These are phyloP conservation scores for Chrysanthemum seticuspe DNA, from an alignment of 129 eudicot species.

Conservation along the genomic window DNA sequence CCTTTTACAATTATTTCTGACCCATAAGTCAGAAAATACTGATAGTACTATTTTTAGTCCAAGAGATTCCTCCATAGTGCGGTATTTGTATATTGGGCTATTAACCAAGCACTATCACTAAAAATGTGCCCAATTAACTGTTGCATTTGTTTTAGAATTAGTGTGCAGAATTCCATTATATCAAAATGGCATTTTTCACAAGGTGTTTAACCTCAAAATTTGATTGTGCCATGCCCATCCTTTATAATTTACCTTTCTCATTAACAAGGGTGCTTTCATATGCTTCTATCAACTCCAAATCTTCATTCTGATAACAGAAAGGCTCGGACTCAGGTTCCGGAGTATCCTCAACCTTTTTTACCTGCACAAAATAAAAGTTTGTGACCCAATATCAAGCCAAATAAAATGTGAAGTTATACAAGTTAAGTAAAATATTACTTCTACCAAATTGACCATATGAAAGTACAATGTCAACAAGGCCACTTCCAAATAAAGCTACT, in stretches of 20 bases:
- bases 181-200: background rate
- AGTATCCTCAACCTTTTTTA: slow-evolving; percentile 53
- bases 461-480: background rate
- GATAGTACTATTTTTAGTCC: slow-evolving; percentile 3
- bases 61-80: background rate
- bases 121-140: background rate
- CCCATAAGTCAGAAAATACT: background rate
- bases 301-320: slow-evolving; percentile 29
- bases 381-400: too few relatives aligned
- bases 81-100: background rate
- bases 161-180: background rate
- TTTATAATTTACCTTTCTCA: slow-evolving; percentile 50
- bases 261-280: slow-evolving; percentile 34
- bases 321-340: slow-evolving; percentile 29
- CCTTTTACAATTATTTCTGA: background rate
- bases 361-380: slow-evolving; percentile 34
- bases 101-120: background rate
- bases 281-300: slow-evolving; percentile 33
- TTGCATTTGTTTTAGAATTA: background rate
- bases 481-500: background rate
- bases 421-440: too few relatives aligned
- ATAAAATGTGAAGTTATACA: too few relatives aligned
- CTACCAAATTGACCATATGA: background rate
- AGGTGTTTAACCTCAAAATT: background rate
- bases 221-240: background rate